Evolutionary conservation across 1,284 basidiomycete species (phyloP).

Genomic region (Ceratobasidium sp.): DNA sequence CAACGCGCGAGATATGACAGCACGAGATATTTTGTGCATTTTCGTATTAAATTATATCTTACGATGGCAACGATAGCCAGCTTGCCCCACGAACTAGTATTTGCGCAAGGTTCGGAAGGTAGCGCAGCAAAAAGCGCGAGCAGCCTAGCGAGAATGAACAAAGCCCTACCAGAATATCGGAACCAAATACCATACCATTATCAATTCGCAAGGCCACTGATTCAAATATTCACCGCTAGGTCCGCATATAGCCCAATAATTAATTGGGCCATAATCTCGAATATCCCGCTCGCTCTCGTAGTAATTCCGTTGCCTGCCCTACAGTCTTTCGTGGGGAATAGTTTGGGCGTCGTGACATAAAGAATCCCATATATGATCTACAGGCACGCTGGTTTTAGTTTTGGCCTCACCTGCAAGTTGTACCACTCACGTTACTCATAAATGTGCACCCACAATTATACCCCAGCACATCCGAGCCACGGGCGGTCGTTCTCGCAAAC

Average conservation of each 20-base stretch:
- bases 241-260: slow-evolving; percentile 73
- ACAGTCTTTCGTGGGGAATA: slow-evolving; percentile 76
- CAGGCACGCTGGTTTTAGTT: slow-evolving; percentile 15
- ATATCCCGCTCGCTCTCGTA: slow-evolving; percentile 68
- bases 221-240: slow-evolving; percentile 56
- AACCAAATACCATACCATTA: too few species aligned
- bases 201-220: too few species aligned
- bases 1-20: too few species aligned
- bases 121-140: too few species aligned
- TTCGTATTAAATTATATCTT: too few species aligned
- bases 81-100: too few species aligned
- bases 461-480: slow-evolving; percentile 70
- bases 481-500: slow-evolving; percentile 73
- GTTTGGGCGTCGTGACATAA: slow-evolving; percentile 66
- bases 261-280: slow-evolving; percentile 72
- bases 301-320: slow-evolving; percentile 77
- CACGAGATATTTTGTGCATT: too few species aligned
- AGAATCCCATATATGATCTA: slow-evolving; percentile 79
- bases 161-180: too few species aligned
- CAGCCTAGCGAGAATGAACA: too few species aligned
- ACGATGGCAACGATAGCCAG: too few species aligned
- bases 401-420: neutral
- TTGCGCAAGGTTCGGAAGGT: too few species aligned
- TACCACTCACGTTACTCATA: slow-evolving; percentile 62
- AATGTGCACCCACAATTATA: slow-evolving; percentile 79